Percentiles rank a stretch among this genome's conserved stretches.
Conservation (phyloP, 2,329 filamentous ascomycete genomes). For the Phialocephala subalpina region DNA sequence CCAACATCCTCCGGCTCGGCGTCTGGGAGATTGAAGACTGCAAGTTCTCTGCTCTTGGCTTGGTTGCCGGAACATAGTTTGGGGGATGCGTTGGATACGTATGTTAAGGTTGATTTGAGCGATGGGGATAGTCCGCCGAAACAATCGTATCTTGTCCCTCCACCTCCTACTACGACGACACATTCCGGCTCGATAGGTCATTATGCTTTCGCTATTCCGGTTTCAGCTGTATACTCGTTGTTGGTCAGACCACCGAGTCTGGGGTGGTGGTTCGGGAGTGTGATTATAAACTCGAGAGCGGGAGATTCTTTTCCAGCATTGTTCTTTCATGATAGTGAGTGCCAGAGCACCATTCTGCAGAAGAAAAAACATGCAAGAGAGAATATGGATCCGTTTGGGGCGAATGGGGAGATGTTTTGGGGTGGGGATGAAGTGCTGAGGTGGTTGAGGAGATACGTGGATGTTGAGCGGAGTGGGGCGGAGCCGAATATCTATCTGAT, state of each 20-base stretch:
- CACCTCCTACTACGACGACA: slow-evolving; percentile 84
- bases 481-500: slow-evolving; percentile 93
- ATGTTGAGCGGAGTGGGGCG: slow-evolving; percentile 81
- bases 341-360: slow-evolving; percentile 92
- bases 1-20: slow-evolving; percentile 45
- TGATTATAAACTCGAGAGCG: slow-evolving; percentile 89
- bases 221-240: slow-evolving; percentile 90
- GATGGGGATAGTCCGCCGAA: slow-evolving; percentile 82
- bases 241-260: slow-evolving; percentile 90
- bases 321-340: slow-evolving; percentile 98
- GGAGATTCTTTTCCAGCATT: slow-evolving; percentile 95
- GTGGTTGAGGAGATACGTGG: slow-evolving; percentile 87
- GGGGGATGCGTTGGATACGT: slow-evolving; percentile 85
- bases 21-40: slow-evolving; percentile 56
- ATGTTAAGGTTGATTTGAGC: slow-evolving; percentile 93
- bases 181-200: slow-evolving; percentile 76
- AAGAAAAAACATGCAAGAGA: slow-evolving; percentile 86
- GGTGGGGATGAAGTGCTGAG: slow-evolving; percentile 93
- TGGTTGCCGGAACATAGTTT: slow-evolving; percentile 93
- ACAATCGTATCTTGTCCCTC: slow-evolving; percentile 90
- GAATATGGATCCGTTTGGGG: slow-evolving; percentile 89
- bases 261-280: slow-evolving; percentile 97
- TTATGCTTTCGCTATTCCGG: slow-evolving; percentile 91
- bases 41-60: slow-evolving; percentile 83
- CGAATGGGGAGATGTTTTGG: slow-evolving; percentile 91